Evolutionary conservation across 2,329 filamentous ascomycete genomes (phyloP).

Genomic region (Acrocalymma vagum): DNA sequence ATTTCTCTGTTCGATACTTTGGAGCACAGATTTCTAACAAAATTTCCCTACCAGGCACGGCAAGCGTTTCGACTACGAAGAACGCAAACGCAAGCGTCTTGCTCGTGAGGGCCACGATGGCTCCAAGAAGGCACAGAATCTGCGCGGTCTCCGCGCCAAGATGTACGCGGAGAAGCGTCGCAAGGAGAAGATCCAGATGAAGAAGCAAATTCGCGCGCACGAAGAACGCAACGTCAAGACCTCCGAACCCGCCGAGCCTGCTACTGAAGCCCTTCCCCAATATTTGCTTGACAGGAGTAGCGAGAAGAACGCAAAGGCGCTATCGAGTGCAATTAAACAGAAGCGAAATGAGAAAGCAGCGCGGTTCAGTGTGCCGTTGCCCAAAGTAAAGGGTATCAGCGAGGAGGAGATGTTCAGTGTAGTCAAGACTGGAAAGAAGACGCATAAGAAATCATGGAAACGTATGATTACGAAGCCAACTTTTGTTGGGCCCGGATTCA

Average conservation of each 20-base stretch:
- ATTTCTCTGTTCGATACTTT: background rate
- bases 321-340: conserved; percentile 91
- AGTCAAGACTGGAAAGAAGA: conserved; percentile 88
- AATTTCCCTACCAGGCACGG: conserved; percentile 29
- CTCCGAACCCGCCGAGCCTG: conserved; percentile 77
- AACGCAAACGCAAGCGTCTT: conserved; percentile 83
- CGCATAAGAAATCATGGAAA: conserved; percentile 82
- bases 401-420: conserved; percentile 98
- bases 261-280: conserved; percentile 82
- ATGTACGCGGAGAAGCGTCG: conserved; percentile 91
- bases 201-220: conserved; percentile 76
- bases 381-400: conserved; percentile 90
- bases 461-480: conserved; percentile 81
- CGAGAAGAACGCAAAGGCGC: conserved; percentile 74
- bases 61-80: conserved; percentile 78
- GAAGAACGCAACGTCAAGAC: conserved; percentile 97
- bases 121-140: conserved; percentile 90
- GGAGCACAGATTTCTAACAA: conserved; percentile 22
- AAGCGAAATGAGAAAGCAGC: conserved; percentile 90
- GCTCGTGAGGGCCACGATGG: conserved; percentile 90
- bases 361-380: conserved; percentile 89
- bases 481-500: conserved; percentile 93
- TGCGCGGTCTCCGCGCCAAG: conserved; percentile 91
- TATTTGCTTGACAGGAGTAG: conserved; percentile 90
- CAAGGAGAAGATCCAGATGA: conserved; percentile 77